phyloP scores from a whole-genome alignment of 306 rosid species.

The Lathyrus aphaca region DNA sequence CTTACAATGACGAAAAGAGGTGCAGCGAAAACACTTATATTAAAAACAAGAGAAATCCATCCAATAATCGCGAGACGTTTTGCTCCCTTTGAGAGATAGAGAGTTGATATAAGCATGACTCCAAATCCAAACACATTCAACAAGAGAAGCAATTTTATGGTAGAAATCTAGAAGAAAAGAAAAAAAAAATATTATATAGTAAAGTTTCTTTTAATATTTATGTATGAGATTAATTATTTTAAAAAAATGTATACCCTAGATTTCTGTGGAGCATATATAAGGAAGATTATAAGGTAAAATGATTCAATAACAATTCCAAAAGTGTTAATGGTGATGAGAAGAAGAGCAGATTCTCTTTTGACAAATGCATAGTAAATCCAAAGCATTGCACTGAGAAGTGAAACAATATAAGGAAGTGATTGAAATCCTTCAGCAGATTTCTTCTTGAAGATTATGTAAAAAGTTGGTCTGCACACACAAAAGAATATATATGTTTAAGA shows the following conservation, averaged over 20 bases:
- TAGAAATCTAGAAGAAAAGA: constrained; percentile 50
- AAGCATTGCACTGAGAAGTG: constrained; percentile 80
- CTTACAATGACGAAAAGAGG: constrained; percentile 85
- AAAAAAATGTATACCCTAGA: constrained; percentile 54
- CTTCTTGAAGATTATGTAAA: constrained; percentile 72
- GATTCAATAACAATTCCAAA: constrained; percentile 76
- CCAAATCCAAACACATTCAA: constrained; percentile 80
- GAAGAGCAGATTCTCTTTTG: constrained; percentile 61
- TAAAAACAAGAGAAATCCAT: constrained; percentile 86
- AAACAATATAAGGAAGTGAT: constrained; percentile 77
- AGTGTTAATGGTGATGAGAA: constrained; percentile 87
- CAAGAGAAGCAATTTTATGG: constrained; percentile 57
- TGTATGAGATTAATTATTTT: no score
- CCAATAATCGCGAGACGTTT: constrained; percentile 70
- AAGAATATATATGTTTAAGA: background rate
- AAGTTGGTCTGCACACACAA: constrained; percentile 71
- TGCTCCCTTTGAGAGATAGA: constrained; percentile 57
- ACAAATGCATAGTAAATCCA: constrained; percentile 88
- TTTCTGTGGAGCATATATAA: constrained; percentile 65
- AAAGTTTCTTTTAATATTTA: background rate
- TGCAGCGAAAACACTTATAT: constrained; percentile 79
- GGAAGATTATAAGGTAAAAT: constrained; percentile 57
- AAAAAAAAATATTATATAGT: background rate
- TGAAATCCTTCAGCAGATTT: constrained; percentile 85
- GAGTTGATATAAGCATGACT: constrained; percentile 67